Evolutionary conservation across 176 grass and related monocot genomes (phyloP).

Genomic region (Bothriochloa decipiens): DNA sequence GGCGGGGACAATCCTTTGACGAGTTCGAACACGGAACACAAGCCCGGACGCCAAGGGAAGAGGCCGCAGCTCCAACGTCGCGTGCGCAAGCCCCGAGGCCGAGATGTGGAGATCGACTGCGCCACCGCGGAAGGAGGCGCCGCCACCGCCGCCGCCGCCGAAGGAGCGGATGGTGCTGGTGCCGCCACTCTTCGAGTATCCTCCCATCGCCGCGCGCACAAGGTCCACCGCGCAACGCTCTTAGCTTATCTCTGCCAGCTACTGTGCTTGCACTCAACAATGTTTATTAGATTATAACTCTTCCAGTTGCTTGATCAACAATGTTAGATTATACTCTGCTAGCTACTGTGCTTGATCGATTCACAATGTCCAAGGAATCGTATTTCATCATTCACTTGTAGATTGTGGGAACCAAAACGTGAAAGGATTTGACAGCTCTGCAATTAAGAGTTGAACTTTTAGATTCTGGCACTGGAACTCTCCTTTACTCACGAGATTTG

Average conservation of each 20-base stretch:
- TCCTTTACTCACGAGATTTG: background rate
- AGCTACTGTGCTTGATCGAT: too few species aligned
- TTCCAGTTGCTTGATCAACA: too few species aligned
- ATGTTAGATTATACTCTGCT: too few species aligned
- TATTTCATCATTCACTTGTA: background rate
- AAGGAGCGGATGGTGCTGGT: slow-evolving; percentile 55
- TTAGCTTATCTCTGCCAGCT: too few species aligned
- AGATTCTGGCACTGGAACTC: background rate
- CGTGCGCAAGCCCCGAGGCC: background rate
- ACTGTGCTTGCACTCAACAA: too few species aligned
- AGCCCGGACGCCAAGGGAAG: too few species aligned
- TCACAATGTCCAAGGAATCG: background rate
- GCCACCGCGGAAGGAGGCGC: background rate
- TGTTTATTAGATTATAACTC: too few species aligned
- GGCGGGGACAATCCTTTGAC: too few species aligned
- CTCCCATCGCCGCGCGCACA: slow-evolving; percentile 79
- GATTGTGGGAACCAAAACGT: background rate
- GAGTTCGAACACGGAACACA: background rate
- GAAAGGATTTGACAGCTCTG: too few species aligned
- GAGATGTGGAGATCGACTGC: slow-evolving; percentile 45
- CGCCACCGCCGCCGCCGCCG: background rate
- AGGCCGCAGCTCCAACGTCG: too few species aligned
- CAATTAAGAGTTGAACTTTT: background rate
- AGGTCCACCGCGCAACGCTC: slow-evolving; percentile 46
- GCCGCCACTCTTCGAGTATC: slow-evolving; percentile 95